Evolutionary conservation across 1,284 basidiomycete species (phyloP).

Genomic region (Fomitopsis schrenkii): DNA sequence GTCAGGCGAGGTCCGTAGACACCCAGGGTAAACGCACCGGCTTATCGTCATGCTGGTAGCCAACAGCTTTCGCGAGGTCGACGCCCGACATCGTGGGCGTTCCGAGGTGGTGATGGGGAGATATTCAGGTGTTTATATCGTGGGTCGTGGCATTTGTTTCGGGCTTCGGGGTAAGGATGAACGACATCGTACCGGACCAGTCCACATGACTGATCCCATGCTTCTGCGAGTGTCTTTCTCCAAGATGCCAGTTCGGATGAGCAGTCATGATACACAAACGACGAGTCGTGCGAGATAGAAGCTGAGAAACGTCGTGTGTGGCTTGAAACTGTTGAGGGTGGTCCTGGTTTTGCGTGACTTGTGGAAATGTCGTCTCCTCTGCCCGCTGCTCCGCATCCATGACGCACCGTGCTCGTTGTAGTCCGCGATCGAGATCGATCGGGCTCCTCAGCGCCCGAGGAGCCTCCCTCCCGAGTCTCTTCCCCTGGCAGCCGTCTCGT

Average conservation of each 20-base stretch:
- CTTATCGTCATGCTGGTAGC: constrained; percentile 24
- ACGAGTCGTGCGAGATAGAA: no score
- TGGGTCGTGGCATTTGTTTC: background rate
- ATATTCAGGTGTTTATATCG: background rate
- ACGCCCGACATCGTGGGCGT: constrained; percentile 22
- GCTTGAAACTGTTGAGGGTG: no score
- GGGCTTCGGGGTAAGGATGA: background rate
- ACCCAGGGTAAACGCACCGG: constrained; percentile 14
- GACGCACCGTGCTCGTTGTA: background rate
- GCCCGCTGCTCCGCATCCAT: background rate
- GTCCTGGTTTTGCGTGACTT: no score
- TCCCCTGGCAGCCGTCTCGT: no score
- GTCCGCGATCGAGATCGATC: no score
- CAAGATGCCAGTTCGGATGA: no score
- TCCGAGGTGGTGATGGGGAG: background rate
- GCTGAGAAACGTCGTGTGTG: no score
- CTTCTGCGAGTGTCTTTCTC: no score
- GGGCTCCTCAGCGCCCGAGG: background rate
- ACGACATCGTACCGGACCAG: background rate
- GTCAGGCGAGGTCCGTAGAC: background rate
- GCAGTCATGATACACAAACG: no score
- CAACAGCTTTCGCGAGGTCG: constrained; percentile 28
- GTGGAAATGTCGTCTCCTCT: no score
- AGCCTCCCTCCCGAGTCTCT: no score
- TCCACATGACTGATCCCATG: background rate